These are phyloP conservation scores for Rhynchosporium graminicola DNA, from an alignment of 2,329 filamentous ascomycete species.

Conservation along the genomic window DNA sequence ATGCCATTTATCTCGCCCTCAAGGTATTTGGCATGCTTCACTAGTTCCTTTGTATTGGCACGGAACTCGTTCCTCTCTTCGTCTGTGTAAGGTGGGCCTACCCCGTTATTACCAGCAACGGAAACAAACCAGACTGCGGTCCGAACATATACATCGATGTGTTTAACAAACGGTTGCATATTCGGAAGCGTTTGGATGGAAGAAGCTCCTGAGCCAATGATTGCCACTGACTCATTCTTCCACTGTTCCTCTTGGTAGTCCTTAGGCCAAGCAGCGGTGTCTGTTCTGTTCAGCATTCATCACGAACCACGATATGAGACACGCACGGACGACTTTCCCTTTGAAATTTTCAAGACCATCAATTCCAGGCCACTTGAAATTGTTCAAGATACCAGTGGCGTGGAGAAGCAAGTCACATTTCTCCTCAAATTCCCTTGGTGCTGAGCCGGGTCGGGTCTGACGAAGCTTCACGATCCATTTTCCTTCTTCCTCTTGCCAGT, in stretches of 20 bases:
- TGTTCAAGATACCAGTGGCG: slow-evolving; percentile 34
- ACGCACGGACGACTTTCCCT: slow-evolving; percentile 49
- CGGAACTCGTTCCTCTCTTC: slow-evolving; percentile 47
- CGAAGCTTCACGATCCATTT: slow-evolving; percentile 52
- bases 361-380: slow-evolving; percentile 50
- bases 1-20: slow-evolving; percentile 48
- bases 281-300: slow-evolving; percentile 29
- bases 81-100: slow-evolving; percentile 47
- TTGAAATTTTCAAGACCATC: slow-evolving; percentile 49
- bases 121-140: slow-evolving; percentile 51
- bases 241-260: slow-evolving; percentile 35
- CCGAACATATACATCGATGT: slow-evolving; percentile 52
- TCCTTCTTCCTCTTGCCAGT: slow-evolving; percentile 51
- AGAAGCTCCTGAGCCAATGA: slow-evolving; percentile 45
- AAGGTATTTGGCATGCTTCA: slow-evolving; percentile 31
- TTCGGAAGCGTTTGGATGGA: slow-evolving; percentile 42
- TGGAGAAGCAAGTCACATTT: slow-evolving; percentile 34
- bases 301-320: slow-evolving; percentile 41
- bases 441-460: slow-evolving; percentile 38
- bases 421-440: slow-evolving; percentile 31
- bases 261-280: slow-evolving; percentile 49
- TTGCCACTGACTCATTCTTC: slow-evolving; percentile 40
- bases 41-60: slow-evolving; percentile 40
- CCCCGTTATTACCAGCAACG: slow-evolving; percentile 48
- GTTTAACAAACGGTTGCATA: slow-evolving; percentile 46